phyloP scores from a whole-genome alignment of 768 basidiomycete species.

The Termitomyces titanicus region DNA sequence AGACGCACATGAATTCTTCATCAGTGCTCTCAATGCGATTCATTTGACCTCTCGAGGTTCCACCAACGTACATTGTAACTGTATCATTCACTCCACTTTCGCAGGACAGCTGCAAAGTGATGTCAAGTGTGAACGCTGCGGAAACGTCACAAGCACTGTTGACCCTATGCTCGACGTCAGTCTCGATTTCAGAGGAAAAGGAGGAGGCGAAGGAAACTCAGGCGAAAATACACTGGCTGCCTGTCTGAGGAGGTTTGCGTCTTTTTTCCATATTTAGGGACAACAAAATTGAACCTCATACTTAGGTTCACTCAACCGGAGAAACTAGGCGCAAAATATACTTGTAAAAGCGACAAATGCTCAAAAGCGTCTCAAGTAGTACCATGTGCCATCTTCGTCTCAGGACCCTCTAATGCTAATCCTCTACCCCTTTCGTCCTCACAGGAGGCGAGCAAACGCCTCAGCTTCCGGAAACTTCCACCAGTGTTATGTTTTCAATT shows the following conservation, averaged over 20 bases:
- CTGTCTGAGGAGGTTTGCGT: conserved; percentile 66
- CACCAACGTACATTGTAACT: conserved; percentile 79
- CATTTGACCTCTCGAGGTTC: conserved; percentile 74
- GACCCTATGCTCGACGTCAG: conserved; percentile 93
- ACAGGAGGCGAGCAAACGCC: conserved; percentile 78
- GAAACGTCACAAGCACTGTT: conserved; percentile 68
- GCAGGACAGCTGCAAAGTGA: conserved; percentile 85
- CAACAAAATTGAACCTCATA: background rate
- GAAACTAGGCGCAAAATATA: conserved; percentile 78
- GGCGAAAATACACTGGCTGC: conserved; percentile 67
- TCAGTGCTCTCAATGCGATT: conserved; percentile 81
- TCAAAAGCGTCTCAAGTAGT: conserved; percentile 67
- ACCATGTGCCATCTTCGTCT: conserved; percentile 19
- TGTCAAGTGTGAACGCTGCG: conserved; percentile 84
- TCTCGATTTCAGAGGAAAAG: conserved; percentile 69
- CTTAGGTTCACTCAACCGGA: conserved; percentile 82
- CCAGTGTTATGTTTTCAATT: conserved; percentile 92
- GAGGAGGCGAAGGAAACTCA: conserved; percentile 35
- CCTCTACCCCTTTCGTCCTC: conserved; percentile 2
- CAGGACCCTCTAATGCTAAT: background rate
- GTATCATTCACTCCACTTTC: conserved; percentile 89
- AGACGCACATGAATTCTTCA: conserved; percentile 89
- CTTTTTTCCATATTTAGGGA: conserved; percentile 1
- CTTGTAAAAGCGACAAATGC: conserved; percentile 66
- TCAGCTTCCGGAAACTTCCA: conserved; percentile 83